A percentile compares a stretch with the other conserved stretches of the same genome.
Evolutionary conservation across 208 protist species (phyloP).

Genomic region (Trypanosoma cruzi): DNA sequence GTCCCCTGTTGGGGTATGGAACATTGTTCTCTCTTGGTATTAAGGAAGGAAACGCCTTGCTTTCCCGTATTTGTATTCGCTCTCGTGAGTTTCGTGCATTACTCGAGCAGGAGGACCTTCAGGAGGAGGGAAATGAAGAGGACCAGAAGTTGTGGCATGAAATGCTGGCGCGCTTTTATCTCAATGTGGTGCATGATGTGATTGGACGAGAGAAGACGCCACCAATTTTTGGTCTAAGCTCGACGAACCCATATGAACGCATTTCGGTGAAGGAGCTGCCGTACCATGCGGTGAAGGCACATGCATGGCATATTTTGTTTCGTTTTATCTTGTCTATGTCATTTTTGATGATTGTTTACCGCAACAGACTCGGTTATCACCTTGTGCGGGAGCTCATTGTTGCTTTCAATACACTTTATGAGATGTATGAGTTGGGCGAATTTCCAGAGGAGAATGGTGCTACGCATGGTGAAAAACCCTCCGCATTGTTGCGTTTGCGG

Average conservation of each 20-base stretch:
- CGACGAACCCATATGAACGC: conserved; percentile 44
- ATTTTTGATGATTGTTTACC: conserved; percentile 69
- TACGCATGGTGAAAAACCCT: neutral
- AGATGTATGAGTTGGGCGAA: conserved; percentile 52
- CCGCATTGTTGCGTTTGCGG: conserved; percentile 40
- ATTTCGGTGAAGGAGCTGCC: conserved; percentile 73
- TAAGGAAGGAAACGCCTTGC: conserved; percentile 41
- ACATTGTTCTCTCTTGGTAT: conserved; percentile 13
- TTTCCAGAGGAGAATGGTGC: conserved; percentile 24
- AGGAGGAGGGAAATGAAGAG: conserved; percentile 25
- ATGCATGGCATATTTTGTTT: conserved; percentile 52
- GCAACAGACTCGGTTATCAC: conserved; percentile 53
- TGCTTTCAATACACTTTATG: conserved; percentile 69
- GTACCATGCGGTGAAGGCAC: conserved; percentile 45
- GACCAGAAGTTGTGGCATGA: conserved; percentile 65
- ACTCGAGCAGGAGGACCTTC: conserved; percentile 32
- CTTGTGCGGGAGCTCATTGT: conserved; percentile 67
- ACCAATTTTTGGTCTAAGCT: conserved; percentile 10
- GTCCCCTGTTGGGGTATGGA: conserved; percentile 45
- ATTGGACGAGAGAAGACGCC: conserved; percentile 19
- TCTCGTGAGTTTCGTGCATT: conserved; percentile 50
- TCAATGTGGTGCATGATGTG: conserved; percentile 39
- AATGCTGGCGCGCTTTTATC: conserved; percentile 53
- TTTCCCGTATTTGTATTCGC: conserved; percentile 40
- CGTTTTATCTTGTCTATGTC: conserved; percentile 55